These are phyloP conservation scores for Fusarium poae DNA, from an alignment of 2,329 filamentous ascomycete genomes.

Conservation along the genomic window DNA sequence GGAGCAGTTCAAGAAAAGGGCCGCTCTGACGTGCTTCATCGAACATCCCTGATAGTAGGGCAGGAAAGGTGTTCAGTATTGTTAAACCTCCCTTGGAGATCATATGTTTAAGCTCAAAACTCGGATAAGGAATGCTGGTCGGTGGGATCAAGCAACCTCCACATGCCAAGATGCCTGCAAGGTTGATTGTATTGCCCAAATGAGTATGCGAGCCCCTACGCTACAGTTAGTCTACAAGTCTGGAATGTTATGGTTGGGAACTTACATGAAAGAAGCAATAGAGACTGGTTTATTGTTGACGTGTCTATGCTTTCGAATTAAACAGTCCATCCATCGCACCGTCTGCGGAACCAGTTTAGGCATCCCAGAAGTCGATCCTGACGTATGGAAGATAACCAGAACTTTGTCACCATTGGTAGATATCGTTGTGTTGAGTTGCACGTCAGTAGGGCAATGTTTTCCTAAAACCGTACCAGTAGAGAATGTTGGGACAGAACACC, in stretches of 20 bases:
- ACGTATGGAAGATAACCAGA: constrained; percentile 8
- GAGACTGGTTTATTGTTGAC: background rate
- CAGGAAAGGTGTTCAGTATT: background rate
- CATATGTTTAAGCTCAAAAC: constrained; percentile 10
- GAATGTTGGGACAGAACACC: background rate
- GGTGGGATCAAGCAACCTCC: constrained; percentile 4
- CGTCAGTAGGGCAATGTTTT: rapidly evolving
- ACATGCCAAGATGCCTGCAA: background rate
- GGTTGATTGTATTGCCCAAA: constrained; percentile 15
- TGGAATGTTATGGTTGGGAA: rapidly evolving
- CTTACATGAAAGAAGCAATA: background rate
- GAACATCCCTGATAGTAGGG: background rate
- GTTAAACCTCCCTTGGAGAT: constrained; percentile 12
- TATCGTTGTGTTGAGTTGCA: background rate
- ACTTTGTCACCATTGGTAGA: background rate
- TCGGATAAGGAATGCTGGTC: background rate
- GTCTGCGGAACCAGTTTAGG: constrained; percentile 12
- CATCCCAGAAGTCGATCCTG: constrained; percentile 15
- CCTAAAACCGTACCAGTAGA: rapidly evolving
- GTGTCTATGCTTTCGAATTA: constrained; percentile 9
- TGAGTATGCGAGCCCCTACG: constrained; percentile 16
- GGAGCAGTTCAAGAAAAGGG: background rate
- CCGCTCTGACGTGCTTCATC: background rate
- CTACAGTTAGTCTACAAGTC: background rate
- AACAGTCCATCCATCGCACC: constrained; percentile 16